Base-by-base conservation (phyloP, 768 basidiomycete species). In the Clitopilus passeckerianus region DNA sequence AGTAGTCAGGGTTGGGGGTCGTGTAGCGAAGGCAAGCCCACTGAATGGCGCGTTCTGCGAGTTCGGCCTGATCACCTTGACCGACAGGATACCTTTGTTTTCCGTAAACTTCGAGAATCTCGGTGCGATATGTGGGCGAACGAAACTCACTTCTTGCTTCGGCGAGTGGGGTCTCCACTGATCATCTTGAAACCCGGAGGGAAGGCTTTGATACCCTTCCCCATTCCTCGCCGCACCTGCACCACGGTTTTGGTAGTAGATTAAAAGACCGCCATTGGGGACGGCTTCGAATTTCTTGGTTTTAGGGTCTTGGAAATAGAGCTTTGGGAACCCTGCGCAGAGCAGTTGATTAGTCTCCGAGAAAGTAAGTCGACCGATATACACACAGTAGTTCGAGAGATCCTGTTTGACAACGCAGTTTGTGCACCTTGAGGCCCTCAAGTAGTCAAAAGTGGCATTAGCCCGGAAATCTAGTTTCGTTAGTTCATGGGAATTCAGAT, bases 161-260 rank as follows among this genome's bases (percentile, higher is more conserved):
- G 73, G 53, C 72, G 63, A 8, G 64, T 61, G 2, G 76, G 74
- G 63, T 74, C 68, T 16, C 80, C 80, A 43, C 71, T 74, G 50
- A 81, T 61, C 77, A 78, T 78, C 59, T 68, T 72, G 60, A 79
- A 70, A 20, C 77, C 76, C 24, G 75, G 65, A 6, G 78, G 78
- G 61, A 79, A 79, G 1, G 78, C 75, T 55, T 73, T 75, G 41
- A 78, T 64, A 15, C 76, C 77, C 2, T 71, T 44, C 1, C 77
- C 77, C 77, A 60, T 78, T 77, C 5, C 61, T 61, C 6, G 60
- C 64, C 53, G 77, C 77, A 0, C 68, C 73, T 50, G 70, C 60
- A 2, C 77, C 77, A 44, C 77, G 70, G 59, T 77, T 77, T 60
- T 75, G 72, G 57, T 79, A 79, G 57, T 79, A 79, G 2, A 78